phyloP scores from a whole-genome alignment of 2,329 filamentous ascomycete genomes.

The Penicillium rolfsii region DNA sequence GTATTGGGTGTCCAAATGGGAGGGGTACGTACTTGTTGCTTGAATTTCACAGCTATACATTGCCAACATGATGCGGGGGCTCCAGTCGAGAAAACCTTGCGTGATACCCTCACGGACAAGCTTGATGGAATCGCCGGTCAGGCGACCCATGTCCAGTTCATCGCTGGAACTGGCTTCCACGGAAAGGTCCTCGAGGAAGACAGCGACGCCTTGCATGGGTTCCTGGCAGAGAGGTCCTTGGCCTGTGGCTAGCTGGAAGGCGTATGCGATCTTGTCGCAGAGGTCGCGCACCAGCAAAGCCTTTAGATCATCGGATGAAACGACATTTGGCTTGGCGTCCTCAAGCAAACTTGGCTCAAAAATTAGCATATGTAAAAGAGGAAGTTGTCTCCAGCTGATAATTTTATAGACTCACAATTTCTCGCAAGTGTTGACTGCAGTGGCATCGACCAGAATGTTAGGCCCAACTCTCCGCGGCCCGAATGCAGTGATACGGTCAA shows the following conservation, averaged over 20 bases:
- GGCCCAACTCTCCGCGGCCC: slow-evolving; percentile 83
- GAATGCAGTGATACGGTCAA: slow-evolving; percentile 86
- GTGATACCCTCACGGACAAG: slow-evolving; percentile 82
- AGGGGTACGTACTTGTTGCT: slow-evolving; percentile 69
- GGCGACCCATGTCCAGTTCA: slow-evolving; percentile 67
- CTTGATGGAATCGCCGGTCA: slow-evolving; percentile 93
- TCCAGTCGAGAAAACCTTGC: slow-evolving; percentile 92
- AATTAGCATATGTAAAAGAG: background rate
- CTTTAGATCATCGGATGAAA: slow-evolving; percentile 30
- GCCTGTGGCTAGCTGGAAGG: slow-evolving; percentile 87
- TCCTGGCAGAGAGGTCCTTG: slow-evolving; percentile 92
- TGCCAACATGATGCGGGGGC: slow-evolving; percentile 87
- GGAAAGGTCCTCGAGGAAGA: slow-evolving; percentile 80
- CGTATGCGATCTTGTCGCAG: slow-evolving; percentile 87
- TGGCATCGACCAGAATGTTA: slow-evolving; percentile 86
- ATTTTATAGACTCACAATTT: slow-evolving; percentile 63
- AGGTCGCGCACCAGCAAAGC: slow-evolving; percentile 64
- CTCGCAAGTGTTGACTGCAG: slow-evolving; percentile 69
- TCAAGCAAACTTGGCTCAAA: slow-evolving; percentile 42
- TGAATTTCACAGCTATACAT: slow-evolving; percentile 99
- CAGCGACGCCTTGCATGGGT: slow-evolving; percentile 88
- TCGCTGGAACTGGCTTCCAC: slow-evolving; percentile 58
- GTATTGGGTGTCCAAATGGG: background rate
- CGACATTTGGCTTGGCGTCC: slow-evolving; percentile 37
- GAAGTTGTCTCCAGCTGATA: background rate